phyloP scores from a whole-genome alignment of 352 stramenopile genomes.

The Albugo laibachii region DNA sequence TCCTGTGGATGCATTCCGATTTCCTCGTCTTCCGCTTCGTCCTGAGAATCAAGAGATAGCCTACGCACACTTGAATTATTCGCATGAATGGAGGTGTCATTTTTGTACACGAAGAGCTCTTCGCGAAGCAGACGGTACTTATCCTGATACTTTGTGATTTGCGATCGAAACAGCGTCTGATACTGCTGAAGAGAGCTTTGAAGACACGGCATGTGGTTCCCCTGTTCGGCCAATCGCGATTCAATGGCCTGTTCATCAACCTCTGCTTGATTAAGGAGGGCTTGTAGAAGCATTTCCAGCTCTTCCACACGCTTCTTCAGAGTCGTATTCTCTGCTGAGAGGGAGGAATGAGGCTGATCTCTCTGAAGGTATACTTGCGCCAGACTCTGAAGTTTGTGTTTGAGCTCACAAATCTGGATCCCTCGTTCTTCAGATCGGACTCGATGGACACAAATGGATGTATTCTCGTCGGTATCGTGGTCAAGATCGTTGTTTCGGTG shows the following conservation, averaged over 20 bases:
- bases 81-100: conserved; percentile 1
- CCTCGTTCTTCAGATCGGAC: conserved; percentile 34
- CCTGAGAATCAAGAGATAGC: no score
- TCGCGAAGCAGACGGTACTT: conserved; percentile 53
- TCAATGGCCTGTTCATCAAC: conserved; percentile 24
- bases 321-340: conserved; percentile 43
- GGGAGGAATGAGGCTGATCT: no score
- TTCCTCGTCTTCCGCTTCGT: no score
- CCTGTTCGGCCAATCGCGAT: conserved; percentile 46
- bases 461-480: neutral
- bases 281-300: conserved; percentile 13
- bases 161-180: conserved; percentile 59
- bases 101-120: conserved; percentile 72
- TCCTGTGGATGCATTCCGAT: no score
- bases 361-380: conserved; percentile 35
- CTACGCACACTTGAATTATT: no score
- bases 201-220: conserved; percentile 47
- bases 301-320: conserved; percentile 54
- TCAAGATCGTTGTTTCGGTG: neutral
- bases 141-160: conserved; percentile 66
- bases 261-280: neutral
- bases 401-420: conserved; percentile 53
- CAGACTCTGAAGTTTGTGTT: conserved; percentile 53
- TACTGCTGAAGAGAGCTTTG: conserved; percentile 65
- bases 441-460: conserved; percentile 22